phyloP scores from a whole-genome alignment of 2,329 filamentous ascomycete genomes.

The Apiospora sp. region DNA sequence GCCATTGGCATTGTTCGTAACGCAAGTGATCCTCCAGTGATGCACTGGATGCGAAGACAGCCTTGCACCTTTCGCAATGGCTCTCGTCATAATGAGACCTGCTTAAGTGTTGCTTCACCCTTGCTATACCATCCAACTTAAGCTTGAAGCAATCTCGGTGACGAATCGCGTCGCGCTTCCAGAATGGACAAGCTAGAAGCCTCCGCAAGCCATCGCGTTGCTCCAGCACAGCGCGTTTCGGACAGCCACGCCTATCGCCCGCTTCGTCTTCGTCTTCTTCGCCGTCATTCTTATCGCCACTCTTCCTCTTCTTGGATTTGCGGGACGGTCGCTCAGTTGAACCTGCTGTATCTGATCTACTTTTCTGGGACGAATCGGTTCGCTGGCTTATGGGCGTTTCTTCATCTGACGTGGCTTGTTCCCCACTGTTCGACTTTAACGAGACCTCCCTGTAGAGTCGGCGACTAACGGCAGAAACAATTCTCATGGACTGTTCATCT shows the following conservation, averaged over 20 bases:
- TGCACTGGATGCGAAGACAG: neutral
- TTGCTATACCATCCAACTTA: neutral
- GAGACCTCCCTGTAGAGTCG: no score
- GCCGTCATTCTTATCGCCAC: no score
- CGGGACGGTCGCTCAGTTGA: no score
- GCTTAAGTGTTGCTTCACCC: neutral
- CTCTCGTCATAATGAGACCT: neutral
- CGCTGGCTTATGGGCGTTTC: no score
- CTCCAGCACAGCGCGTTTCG: neutral
- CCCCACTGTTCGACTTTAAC: no score
- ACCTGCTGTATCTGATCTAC: no score
- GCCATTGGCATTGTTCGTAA: neutral
- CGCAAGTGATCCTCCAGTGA: neutral
- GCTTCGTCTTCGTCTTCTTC: neutral
- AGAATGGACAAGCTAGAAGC: neutral
- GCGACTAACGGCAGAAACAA: no score
- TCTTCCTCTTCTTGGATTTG: no score
- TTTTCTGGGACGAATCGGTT: no score
- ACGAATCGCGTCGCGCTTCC: neutral
- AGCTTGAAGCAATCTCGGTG: constrained; percentile 2
- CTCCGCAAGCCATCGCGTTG: neutral
- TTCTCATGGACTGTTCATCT: no score
- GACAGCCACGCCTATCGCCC: neutral
- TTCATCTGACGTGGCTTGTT: no score
- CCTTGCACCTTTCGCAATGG: neutral